Conservation (phyloP, 108 stramenopile genomes). For the Conticribra weissflogii region DNA sequence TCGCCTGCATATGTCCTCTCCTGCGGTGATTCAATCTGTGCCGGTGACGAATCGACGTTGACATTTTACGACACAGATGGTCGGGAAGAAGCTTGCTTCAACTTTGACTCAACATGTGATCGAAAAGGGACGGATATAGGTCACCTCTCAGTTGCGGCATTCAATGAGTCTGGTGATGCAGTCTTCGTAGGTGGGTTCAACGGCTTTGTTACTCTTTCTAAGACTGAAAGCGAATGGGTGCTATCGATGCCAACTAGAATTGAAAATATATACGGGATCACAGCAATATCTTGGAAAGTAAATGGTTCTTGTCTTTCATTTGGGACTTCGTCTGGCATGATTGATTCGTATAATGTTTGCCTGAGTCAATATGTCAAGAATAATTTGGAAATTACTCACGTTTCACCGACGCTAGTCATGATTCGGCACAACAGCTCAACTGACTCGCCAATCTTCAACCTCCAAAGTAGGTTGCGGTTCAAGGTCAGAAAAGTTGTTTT, state of each 20-base stretch:
- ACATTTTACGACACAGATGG: background rate
- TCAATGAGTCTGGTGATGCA: background rate
- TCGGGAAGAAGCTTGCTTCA: background rate
- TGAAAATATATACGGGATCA: background rate
- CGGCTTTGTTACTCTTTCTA: background rate
- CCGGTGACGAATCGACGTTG: background rate
- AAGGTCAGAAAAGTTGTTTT: background rate
- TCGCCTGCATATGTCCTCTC: background rate
- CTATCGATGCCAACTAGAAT: background rate
- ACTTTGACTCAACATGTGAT: too few species aligned
- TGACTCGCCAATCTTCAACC: background rate
- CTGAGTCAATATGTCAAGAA: background rate
- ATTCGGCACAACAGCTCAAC: background rate
- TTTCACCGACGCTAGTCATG: background rate
- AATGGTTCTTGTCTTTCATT: background rate
- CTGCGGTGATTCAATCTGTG: background rate
- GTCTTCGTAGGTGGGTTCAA: background rate
- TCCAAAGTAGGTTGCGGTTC: background rate
- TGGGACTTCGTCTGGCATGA: background rate
- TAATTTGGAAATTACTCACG: background rate
- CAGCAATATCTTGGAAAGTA: background rate
- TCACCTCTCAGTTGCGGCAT: background rate
- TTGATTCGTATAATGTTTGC: background rate
- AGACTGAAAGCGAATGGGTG: background rate
- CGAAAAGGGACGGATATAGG: background rate